These are phyloP conservation scores for Leishmania lainsoni DNA, from an alignment of 208 protist genomes.

Conservation along the genomic window DNA sequence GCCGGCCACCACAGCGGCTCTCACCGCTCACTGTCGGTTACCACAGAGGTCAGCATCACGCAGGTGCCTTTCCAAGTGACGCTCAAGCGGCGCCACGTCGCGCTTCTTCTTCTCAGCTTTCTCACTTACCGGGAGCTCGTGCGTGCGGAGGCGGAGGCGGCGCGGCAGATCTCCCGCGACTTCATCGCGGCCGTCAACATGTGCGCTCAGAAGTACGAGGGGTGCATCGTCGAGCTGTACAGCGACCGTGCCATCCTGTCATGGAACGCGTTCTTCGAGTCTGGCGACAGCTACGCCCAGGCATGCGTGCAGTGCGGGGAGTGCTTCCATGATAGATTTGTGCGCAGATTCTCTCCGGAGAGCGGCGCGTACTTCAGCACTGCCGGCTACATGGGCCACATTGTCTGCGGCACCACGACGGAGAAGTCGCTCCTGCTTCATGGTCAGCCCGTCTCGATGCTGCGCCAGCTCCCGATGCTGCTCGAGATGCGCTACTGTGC, in stretches of 20 bases:
- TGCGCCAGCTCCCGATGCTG: conserved; percentile 15
- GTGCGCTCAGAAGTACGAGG: conserved; percentile 31
- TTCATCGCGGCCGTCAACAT: conserved; percentile 44
- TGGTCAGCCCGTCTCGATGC: conserved; percentile 2
- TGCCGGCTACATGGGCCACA: conserved; percentile 14
- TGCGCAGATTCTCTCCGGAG: background rate
- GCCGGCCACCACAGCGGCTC: conserved; percentile 9
- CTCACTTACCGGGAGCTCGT: conserved; percentile 8
- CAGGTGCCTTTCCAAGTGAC: background rate
- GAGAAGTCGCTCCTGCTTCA: conserved; percentile 18
- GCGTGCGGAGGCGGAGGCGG: conserved; percentile 5
- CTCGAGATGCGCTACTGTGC: conserved; percentile 17
- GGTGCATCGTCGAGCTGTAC: conserved; percentile 31
- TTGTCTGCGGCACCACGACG: conserved; percentile 23
- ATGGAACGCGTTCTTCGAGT: conserved; percentile 41
- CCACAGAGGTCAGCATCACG: background rate
- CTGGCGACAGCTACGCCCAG: conserved; percentile 8
- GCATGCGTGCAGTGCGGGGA: conserved; percentile 19
- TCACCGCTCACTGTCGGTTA: background rate
- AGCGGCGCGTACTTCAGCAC: conserved; percentile 21
- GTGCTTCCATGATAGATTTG: conserved; percentile 11
- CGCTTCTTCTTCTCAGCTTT: conserved; percentile 9
- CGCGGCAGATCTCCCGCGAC: conserved; percentile 16
- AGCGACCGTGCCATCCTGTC: conserved; percentile 43
- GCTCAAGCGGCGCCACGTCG: conserved; percentile 15